Evolutionary conservation across 495 filamentous ascomycete genomes (phyloP), one percentile per base, ranked within the genome.

Genomic region (Aspergillus indologenus): DNA sequence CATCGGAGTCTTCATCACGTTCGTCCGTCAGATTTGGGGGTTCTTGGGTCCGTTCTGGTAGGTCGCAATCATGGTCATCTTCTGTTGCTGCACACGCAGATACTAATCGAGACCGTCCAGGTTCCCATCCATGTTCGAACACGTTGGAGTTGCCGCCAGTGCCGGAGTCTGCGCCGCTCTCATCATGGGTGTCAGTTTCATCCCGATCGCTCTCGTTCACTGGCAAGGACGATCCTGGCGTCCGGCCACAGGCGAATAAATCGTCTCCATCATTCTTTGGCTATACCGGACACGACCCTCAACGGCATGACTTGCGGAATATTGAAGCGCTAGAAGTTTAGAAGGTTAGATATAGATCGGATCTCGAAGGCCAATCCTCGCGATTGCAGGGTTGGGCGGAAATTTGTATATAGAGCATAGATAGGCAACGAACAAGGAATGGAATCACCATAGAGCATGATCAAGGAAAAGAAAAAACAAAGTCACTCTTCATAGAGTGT

Each of bases 41-140:
- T 85, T 85, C 60, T 79, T 84, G 66, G 82, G 82, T 1, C 79
- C 79, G 2, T 85, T 85, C 56, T 85, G 80, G 79, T 82, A 65
- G 47, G 66, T 61, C 48, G 48, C 24, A 29, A 51, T 45, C 7
- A 2, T 11, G 2, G 42, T 21, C n/a, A 46, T 15, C 45, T 26
- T 21, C 17, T 21, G 5, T 9, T n/a, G 12, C 5, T 58, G 17
- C 21, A n/a, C n/a, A n/a, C n/a, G 53, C 17, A 43, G 21, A 59
- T 31, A 47, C 65, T 64, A 60, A 62, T 31, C 34, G 42, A 14
- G 11, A 15, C 9, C 22, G 17, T 50, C 29, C 26, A 78, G 77
- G 79, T 80, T 83, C 52, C 77, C 81, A 18, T 42, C 61, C 22
- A 81, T 83, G 78, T 78, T 82, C 29, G 65, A 72, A 11, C 71